phyloP scores from a whole-genome alignment of 106 monocot species.

The Allium sativum region DNA sequence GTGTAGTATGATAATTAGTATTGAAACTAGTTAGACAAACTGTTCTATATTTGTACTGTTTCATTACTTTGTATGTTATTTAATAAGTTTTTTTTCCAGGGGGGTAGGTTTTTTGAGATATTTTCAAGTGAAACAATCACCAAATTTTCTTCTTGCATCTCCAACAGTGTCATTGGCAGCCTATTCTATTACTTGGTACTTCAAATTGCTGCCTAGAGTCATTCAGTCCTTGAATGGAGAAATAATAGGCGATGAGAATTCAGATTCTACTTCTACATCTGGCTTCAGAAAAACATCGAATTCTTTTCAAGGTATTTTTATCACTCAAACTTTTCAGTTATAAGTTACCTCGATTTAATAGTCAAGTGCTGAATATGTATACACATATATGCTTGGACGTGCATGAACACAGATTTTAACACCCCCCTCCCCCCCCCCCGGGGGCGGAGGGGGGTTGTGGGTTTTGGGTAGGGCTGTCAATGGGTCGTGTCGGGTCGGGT shows the following conservation, averaged over 20 bases:
- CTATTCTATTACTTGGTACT: slow-evolving; percentile 50
- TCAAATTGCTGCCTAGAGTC: slow-evolving; percentile 20
- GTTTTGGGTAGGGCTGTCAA: too few relatives aligned
- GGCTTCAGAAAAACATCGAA: slow-evolving; percentile 4
- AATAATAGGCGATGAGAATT: slow-evolving; percentile 12
- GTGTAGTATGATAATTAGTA: too few relatives aligned
- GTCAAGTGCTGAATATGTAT: too few relatives aligned
- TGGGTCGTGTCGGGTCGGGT: too few relatives aligned
- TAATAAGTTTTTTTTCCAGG: slow-evolving; percentile 31
- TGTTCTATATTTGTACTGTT: not conserved
- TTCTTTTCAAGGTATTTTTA: slow-evolving; percentile 17
- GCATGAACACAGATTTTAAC: too few relatives aligned
- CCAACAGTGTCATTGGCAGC: slow-evolving; percentile 62
- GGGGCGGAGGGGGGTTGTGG: too few relatives aligned
- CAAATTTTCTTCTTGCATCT: slow-evolving; percentile 96
- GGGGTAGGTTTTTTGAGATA: slow-evolving; percentile 93
- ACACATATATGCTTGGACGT: too few relatives aligned
- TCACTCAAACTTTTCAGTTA: too few relatives aligned
- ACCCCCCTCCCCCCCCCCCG: too few relatives aligned
- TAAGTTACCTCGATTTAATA: too few relatives aligned
- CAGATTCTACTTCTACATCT: slow-evolving; percentile 11
- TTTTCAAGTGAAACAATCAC: slow-evolving; percentile 88
- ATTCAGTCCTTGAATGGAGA: slow-evolving; percentile 22
- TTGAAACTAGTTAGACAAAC: too few relatives aligned
- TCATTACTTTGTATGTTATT: not conserved